Evolutionary conservation across 2,329 filamentous ascomycete species (phyloP).

Genomic region (Calonectria multiphialidica): DNA sequence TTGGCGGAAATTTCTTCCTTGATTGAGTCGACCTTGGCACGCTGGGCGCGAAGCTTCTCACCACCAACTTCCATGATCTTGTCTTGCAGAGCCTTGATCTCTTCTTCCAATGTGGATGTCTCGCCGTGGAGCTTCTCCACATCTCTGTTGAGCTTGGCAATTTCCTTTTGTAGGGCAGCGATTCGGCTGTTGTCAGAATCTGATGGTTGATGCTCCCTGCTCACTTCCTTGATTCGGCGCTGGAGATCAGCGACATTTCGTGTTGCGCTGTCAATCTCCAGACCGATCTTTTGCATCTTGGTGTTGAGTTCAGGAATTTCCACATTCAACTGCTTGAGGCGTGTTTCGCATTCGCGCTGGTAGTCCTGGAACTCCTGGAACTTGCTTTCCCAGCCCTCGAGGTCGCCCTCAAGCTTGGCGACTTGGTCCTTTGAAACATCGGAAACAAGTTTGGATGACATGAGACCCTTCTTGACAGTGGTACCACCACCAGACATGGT

Average conservation of each 20-base stretch:
- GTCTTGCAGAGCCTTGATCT: slow-evolving; percentile 93
- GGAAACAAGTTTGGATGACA: slow-evolving; percentile 95
- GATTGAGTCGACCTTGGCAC: slow-evolving; percentile 88
- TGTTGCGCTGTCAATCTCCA: slow-evolving; percentile 90
- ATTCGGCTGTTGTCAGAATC: slow-evolving; percentile 83
- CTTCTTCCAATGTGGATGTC: slow-evolving; percentile 89
- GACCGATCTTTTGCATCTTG: slow-evolving; percentile 87
- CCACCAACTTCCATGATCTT: slow-evolving; percentile 99
- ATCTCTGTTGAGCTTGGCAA: slow-evolving; percentile 80
- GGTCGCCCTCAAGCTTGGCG: slow-evolving; percentile 85
- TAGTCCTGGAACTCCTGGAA: slow-evolving; percentile 89
- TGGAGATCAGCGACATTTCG: slow-evolving; percentile 87
- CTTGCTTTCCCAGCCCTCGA: slow-evolving; percentile 85
- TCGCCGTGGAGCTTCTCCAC: slow-evolving; percentile 84
- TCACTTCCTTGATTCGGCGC: slow-evolving; percentile 86
- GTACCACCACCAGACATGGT: slow-evolving; percentile 98
- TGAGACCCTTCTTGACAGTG: slow-evolving; percentile 89
- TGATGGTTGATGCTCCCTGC: slow-evolving; percentile 83
- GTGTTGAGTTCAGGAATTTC: slow-evolving; percentile 89
- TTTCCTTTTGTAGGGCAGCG: slow-evolving; percentile 80
- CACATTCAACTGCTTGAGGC: slow-evolving; percentile 78
- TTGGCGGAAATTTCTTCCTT: slow-evolving; percentile 88
- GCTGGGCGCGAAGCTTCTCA: slow-evolving; percentile 90
- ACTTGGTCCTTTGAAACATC: slow-evolving; percentile 92
- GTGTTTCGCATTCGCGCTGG: slow-evolving; percentile 82